Conservation (phyloP, 257 asterid genomes). For the Primulina huaijiensis region DNA sequence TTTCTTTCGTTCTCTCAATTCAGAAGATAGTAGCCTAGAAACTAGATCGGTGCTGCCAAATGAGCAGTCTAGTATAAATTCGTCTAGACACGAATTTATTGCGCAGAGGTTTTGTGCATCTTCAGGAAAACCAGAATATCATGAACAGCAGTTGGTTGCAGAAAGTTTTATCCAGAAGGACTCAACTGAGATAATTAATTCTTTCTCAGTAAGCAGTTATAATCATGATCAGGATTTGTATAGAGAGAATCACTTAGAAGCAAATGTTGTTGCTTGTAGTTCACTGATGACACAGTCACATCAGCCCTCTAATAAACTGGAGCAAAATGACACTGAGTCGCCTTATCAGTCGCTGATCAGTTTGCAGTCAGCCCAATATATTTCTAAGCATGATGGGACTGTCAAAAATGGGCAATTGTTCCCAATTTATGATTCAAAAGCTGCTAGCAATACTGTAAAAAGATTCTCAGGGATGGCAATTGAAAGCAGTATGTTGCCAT, state of each 20-base stretch:
- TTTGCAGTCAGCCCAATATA: conserved; percentile 47
- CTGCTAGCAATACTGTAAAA: conserved; percentile 25
- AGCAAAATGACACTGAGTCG: conserved; percentile 25
- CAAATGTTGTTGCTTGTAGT: conserved; percentile 25
- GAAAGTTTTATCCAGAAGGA: conserved; percentile 23
- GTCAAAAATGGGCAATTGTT: conserved; percentile 41
- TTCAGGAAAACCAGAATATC: conserved; percentile 22
- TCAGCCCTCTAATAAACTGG: conserved; percentile 31
- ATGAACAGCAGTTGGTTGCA: conserved; percentile 15
- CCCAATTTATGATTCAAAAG: conserved; percentile 29
- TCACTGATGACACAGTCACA: conserved; percentile 15
- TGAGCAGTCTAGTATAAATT: conserved; percentile 26
- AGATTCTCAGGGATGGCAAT: conserved; percentile 29
- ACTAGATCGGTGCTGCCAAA: conserved; percentile 25
- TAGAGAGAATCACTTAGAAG: conserved; percentile 24
- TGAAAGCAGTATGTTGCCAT: conserved; percentile 32
- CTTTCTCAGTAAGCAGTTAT: conserved; percentile 23
- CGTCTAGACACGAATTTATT: conserved; percentile 24
- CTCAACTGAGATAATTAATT: conserved; percentile 21
- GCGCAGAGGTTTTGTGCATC: conserved; percentile 20
- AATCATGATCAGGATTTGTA: conserved; percentile 24
- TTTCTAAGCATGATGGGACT: conserved; percentile 46
- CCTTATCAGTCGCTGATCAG: conserved; percentile 33
- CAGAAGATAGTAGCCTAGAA: conserved; percentile 33
- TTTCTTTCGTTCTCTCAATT: conserved; percentile 37